These are phyloP conservation scores for Dryas drummondii DNA, from an alignment of 306 rosid species.

Conservation along the genomic window DNA sequence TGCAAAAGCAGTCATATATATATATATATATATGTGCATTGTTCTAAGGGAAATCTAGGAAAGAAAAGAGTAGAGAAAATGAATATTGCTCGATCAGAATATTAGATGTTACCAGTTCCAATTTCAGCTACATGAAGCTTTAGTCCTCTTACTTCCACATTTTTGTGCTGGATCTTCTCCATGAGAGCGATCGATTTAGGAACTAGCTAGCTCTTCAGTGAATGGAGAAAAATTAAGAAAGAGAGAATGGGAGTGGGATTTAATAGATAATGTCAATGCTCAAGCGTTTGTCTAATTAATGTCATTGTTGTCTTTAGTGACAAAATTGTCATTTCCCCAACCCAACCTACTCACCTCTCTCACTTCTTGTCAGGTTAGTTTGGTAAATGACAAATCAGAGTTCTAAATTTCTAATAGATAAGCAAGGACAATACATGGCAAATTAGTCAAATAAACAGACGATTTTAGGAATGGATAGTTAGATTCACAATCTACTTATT, in stretches of 20 bases:
- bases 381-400: too few relatives aligned
- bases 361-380: too few relatives aligned
- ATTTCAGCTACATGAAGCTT: slow-evolving; percentile 64
- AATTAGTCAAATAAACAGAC: too few relatives aligned
- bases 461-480: too few relatives aligned
- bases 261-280: neutral
- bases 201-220: neutral
- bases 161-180: slow-evolving; percentile 55
- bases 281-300: neutral
- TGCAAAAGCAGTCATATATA: slow-evolving; percentile 6
- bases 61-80: neutral
- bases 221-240: neutral
- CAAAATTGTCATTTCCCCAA: too few relatives aligned
- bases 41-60: neutral
- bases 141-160: slow-evolving; percentile 57
- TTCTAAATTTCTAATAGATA: too few relatives aligned
- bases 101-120: slow-evolving; percentile 31
- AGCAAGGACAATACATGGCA: too few relatives aligned
- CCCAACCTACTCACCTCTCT: too few relatives aligned
- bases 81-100: neutral
- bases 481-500: too few relatives aligned
- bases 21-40: too few relatives aligned
- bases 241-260: neutral
- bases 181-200: slow-evolving; percentile 14
- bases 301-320: neutral